Evolutionary conservation across 768 basidiomycete species (phyloP).

Genomic region (Russula brevipes): DNA sequence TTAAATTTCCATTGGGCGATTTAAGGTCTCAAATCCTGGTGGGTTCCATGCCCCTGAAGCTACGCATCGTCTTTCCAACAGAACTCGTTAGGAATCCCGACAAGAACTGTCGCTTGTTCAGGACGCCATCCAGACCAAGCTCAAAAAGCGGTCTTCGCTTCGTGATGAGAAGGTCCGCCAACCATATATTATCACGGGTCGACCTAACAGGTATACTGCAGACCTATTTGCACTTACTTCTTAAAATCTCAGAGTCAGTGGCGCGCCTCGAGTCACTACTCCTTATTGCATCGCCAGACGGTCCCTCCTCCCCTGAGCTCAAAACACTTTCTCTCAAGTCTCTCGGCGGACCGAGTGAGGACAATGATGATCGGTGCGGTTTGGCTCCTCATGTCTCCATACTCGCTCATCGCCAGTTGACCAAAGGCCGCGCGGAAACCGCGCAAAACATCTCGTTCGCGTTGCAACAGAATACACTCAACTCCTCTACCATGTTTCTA

Average conservation of each 20-base stretch:
- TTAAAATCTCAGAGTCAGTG: conserved; percentile 90
- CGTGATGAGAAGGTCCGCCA: conserved; percentile 77
- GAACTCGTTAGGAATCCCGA: conserved; percentile 49
- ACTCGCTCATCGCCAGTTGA: neutral
- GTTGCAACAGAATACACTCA: conserved; percentile 91
- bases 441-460: conserved; percentile 75
- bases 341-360: conserved; percentile 33
- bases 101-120: conserved; percentile 61
- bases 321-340: conserved; percentile 32
- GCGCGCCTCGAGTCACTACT: conserved; percentile 84
- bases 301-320: conserved; percentile 34
- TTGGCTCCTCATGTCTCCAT: conserved; percentile 26
- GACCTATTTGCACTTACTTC: conserved; percentile 79
- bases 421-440: conserved; percentile 51
- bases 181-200: conserved; percentile 4
- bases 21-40: conserved; percentile 68
- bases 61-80: neutral
- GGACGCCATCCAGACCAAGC: conserved; percentile 68
- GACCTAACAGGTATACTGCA: conserved; percentile 30
- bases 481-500: conserved; percentile 81
- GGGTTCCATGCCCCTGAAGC: conserved; percentile 30
- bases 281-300: conserved; percentile 54
- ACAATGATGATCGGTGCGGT: conserved; percentile 43
- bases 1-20: conserved; percentile 62
- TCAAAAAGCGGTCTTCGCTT: conserved; percentile 66